These are phyloP conservation scores for Schizophyllum amplum DNA, from an alignment of 1,284 basidiomycete species.

Conservation along the genomic window DNA sequence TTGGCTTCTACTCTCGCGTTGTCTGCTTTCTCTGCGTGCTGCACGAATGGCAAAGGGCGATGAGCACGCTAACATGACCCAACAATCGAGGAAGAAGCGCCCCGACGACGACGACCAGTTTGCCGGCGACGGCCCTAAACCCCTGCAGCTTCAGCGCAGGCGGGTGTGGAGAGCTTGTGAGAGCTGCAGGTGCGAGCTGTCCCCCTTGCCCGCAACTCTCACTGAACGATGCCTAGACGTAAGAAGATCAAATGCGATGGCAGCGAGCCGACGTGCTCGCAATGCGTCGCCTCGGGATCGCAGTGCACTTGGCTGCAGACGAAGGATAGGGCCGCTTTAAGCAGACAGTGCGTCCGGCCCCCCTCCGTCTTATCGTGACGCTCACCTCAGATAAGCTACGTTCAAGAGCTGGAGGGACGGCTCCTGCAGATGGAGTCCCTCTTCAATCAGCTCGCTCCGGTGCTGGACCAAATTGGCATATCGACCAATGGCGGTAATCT, in stretches of 20 bases:
- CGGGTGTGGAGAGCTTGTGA: constrained; percentile 80
- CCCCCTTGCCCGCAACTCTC: constrained; percentile 12
- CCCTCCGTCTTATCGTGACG: constrained; percentile 9
- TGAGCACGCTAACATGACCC: constrained; percentile 40
- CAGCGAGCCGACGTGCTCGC: constrained; percentile 74
- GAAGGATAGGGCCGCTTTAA: constrained; percentile 77
- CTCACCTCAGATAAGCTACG: constrained; percentile 48
- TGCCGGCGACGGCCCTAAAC: constrained; percentile 53
- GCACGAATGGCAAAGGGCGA: constrained; percentile 37
- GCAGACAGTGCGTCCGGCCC: constrained; percentile 60
- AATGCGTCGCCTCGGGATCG: constrained; percentile 63
- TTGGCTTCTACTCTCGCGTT: background rate
- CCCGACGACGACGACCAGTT: constrained; percentile 47
- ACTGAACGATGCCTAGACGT: constrained; percentile 37
- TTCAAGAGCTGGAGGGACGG: constrained; percentile 79
- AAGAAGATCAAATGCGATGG: constrained; percentile 90
- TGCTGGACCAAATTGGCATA: constrained; percentile 56
- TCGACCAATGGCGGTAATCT: constrained; percentile 25
- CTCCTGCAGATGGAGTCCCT: constrained; percentile 77
- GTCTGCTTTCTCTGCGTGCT: background rate
- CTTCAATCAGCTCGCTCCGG: constrained; percentile 69
- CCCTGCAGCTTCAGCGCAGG: constrained; percentile 66
- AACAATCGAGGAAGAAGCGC: constrained; percentile 59
- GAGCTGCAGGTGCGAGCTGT: constrained; percentile 62
- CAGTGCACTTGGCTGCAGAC: constrained; percentile 82